These are phyloP conservation scores for Pluteus cervinus DNA, from an alignment of 768 basidiomycete species.

Conservation along the genomic window DNA sequence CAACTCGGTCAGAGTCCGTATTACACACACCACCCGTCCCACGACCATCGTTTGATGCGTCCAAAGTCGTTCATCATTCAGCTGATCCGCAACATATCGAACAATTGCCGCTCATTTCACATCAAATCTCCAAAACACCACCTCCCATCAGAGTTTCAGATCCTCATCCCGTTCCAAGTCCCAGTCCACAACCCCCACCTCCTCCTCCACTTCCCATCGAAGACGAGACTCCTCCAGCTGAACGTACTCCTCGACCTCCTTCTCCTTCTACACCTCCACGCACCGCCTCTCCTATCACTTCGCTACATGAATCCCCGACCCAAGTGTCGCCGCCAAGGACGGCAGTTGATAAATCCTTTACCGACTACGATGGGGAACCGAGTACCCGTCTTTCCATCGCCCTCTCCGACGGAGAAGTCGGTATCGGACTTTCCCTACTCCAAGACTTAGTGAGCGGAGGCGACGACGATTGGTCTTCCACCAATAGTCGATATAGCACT, in stretches of 20 bases:
- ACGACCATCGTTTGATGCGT: slow-evolving; percentile 11
- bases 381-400: slow-evolving; percentile 26
- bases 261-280: slow-evolving; percentile 1
- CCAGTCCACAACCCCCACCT: background rate
- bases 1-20: slow-evolving; percentile 16
- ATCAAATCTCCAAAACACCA: too few species aligned
- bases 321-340: slow-evolving; percentile 4
- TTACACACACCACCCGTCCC: slow-evolving; percentile 12
- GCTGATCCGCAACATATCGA: slow-evolving; percentile 2
- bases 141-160: too few species aligned
- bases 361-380: slow-evolving; percentile 14
- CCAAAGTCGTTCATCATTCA: slow-evolving; percentile 9
- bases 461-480: slow-evolving; percentile 17
- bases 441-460: slow-evolving; percentile 39
- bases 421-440: slow-evolving; percentile 65
- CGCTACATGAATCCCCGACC: slow-evolving; percentile 2
- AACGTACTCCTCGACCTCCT: background rate
- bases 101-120: too few species aligned
- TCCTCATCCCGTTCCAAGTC: too few species aligned
- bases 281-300: slow-evolving; percentile 6
- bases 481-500: slow-evolving; percentile 3
- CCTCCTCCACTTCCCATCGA: slow-evolving; percentile 20
- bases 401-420: slow-evolving; percentile 54
- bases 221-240: slow-evolving; percentile 15
- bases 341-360: slow-evolving; percentile 18